Base-by-base conservation (phyloP, 352 stramenopile genomes). In the Phytopythium aichiense region DNA sequence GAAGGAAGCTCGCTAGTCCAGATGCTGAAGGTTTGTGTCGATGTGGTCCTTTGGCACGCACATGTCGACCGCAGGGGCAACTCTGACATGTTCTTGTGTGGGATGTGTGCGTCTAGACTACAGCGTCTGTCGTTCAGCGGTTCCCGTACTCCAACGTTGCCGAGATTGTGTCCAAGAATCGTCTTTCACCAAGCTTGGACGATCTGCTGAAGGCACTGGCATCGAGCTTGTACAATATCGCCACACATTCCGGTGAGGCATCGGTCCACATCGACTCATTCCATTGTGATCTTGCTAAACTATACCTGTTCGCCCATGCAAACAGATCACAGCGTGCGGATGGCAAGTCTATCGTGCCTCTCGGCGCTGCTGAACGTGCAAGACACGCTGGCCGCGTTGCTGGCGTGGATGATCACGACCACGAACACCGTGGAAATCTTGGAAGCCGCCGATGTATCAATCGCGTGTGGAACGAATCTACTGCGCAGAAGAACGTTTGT, bases 321-420 rank as follows among this genome's bases (percentile, higher is more conserved):
- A 55, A 25, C 68, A 90, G 86, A 94, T 62, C 84, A 95, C 64
- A 74, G 77, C 40, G 81, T 94, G 37, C 79, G 84, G 2, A 89
- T 91, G 71, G 81, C 81, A 15, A 91, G 81, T 31, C 74, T 95
- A 18, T 84, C 87, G 12, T 92, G 84, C 58, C 78, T 95, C 55
- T 91, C 84, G 31, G 77, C 79, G 6, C 71, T 95, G 0, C 67
- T 95, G 4, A 94, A 88, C 60, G 72, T 92, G 15, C 77, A 84
- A 46, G 81, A 91, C 20, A 73, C 78, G 22, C 65, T 93, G 8
- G 73, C 81, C 2, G 61, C 80, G 6, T 56, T 95, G 5, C 58
- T 92, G 56, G 74, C 88, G 8, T 95, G 86, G 86, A 88, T 94
- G 85, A 52, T 79, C 12, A 70, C 74, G 8, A 83, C 72, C 13